These are phyloP conservation scores for Calonectria pauciramosa DNA, from an alignment of 2,329 filamentous ascomycete species.

Conservation along the genomic window DNA sequence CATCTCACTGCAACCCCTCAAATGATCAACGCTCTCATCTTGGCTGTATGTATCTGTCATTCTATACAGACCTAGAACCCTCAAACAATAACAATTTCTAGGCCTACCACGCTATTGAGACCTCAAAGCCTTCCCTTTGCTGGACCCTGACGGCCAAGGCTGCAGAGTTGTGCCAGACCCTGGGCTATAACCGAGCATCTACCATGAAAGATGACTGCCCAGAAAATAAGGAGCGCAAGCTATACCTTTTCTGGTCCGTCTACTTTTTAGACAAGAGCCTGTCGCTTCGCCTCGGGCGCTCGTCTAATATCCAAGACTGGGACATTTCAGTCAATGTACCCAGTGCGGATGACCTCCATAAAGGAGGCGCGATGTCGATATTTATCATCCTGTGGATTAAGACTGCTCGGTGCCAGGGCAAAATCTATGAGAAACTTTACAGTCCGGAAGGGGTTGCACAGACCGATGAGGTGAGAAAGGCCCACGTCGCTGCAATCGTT, in stretches of 20 bases:
- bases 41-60: constrained; percentile 33
- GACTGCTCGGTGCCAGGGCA: constrained; percentile 67
- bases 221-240: constrained; percentile 37
- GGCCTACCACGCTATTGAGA: constrained; percentile 50
- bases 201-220: constrained; percentile 41
- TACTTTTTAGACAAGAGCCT: constrained; percentile 70
- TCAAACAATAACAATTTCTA: constrained; percentile 24
- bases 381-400: constrained; percentile 64
- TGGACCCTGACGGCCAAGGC: constrained; percentile 50
- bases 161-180: constrained; percentile 48
- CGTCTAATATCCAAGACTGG: constrained; percentile 68
- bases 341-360: constrained; percentile 49
- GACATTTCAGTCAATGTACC: constrained; percentile 62
- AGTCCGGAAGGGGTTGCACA: constrained; percentile 56
- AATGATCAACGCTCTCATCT: constrained; percentile 43
- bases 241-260: constrained; percentile 68
- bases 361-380: constrained; percentile 43
- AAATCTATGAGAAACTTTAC: constrained; percentile 69
- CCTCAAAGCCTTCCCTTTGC: constrained; percentile 49
- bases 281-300: constrained; percentile 66
- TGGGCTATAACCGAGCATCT: constrained; percentile 48
- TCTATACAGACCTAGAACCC: neutral
- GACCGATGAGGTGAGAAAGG: constrained; percentile 48
- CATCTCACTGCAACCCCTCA: constrained; percentile 49
- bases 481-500: constrained; percentile 49